phyloP scores from a whole-genome alignment of 805 yeast species.

The Phaffomyces antillensis region DNA sequence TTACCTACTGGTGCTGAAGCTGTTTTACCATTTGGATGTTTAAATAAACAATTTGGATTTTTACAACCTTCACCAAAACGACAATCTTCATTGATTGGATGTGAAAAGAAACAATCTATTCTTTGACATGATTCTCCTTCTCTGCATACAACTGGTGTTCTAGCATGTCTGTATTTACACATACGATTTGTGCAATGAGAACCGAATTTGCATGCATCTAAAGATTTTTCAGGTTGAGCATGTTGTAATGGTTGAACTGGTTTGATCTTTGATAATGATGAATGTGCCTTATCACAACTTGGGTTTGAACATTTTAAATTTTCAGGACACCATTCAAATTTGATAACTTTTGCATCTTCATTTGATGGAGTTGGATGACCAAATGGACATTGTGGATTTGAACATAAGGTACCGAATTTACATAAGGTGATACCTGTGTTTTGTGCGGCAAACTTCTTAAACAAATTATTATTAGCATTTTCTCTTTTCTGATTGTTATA shows the following conservation, averaged over 20 bases:
- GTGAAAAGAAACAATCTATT: conserved; percentile 75
- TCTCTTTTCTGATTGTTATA: conserved; percentile 32
- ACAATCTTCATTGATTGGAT: conserved; percentile 75
- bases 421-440: conserved; percentile 55
- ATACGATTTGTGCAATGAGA: conserved; percentile 64
- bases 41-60: conserved; percentile 62
- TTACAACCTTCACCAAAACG: conserved; percentile 72
- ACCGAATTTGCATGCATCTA: conserved; percentile 83
- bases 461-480: conserved; percentile 5
- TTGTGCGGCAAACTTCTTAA: conserved; percentile 14
- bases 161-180: conserved; percentile 84
- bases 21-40: conserved; percentile 74
- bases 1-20: conserved; percentile 12
- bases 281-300: conserved; percentile 69
- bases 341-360: conserved; percentile 59
- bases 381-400: conserved; percentile 75
- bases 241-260: conserved; percentile 25
- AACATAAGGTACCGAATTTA: conserved; percentile 69
- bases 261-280: conserved; percentile 56
- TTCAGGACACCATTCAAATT: conserved; percentile 69
- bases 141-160: conserved; percentile 66
- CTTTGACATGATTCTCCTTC: conserved; percentile 75
- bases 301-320: conserved; percentile 59
- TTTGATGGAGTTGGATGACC: conserved; percentile 91
- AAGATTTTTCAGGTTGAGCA: conserved; percentile 38